Evolutionary conservation across 2,329 filamentous ascomycete species (phyloP).

Genomic region (Thielaviopsis musarum): DNA sequence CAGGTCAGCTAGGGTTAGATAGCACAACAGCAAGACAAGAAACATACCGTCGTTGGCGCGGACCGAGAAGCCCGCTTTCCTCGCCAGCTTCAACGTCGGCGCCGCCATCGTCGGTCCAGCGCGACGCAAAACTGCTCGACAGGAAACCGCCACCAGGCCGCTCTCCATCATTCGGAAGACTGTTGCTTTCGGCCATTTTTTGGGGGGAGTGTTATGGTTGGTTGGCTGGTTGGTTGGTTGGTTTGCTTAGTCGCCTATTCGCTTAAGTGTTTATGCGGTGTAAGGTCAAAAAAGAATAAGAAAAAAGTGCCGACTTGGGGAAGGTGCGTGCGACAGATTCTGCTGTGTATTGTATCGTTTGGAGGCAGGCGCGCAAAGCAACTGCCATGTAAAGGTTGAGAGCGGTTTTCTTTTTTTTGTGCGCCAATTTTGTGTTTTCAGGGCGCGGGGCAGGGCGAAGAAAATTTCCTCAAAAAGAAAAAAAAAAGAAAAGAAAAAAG

Average conservation of each 20-base stretch:
- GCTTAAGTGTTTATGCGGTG: neutral
- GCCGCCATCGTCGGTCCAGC: slow-evolving; percentile 7
- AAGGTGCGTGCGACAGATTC: neutral
- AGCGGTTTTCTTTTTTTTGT: too few relatives aligned
- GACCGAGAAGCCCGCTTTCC: slow-evolving; percentile 3
- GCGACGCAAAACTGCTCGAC: slow-evolving; percentile 10
- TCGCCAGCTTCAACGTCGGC: slow-evolving; percentile 5
- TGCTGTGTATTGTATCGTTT: too few relatives aligned
- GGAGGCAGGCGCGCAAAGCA: too few relatives aligned
- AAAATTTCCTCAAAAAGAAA: too few relatives aligned
- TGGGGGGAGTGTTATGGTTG: neutral
- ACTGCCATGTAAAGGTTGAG: too few relatives aligned
- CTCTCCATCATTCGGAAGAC: slow-evolving; percentile 6
- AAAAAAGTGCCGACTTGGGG: neutral
- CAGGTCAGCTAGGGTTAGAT: neutral
- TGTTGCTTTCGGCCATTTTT: slow-evolving; percentile 6
- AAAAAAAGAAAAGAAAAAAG: too few relatives aligned
- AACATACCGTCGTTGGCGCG: slow-evolving; percentile 8
- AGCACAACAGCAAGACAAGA: neutral
- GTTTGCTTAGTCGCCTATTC: neutral
- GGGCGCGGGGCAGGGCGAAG: too few relatives aligned
- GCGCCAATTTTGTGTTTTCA: too few relatives aligned
- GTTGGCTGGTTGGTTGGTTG: neutral
- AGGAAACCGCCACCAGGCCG: slow-evolving; percentile 6
- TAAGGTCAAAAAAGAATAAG: neutral